Evolutionary conservation across 306 rosid genomes (phyloP).

Genomic region (Alnus glutinosa): DNA sequence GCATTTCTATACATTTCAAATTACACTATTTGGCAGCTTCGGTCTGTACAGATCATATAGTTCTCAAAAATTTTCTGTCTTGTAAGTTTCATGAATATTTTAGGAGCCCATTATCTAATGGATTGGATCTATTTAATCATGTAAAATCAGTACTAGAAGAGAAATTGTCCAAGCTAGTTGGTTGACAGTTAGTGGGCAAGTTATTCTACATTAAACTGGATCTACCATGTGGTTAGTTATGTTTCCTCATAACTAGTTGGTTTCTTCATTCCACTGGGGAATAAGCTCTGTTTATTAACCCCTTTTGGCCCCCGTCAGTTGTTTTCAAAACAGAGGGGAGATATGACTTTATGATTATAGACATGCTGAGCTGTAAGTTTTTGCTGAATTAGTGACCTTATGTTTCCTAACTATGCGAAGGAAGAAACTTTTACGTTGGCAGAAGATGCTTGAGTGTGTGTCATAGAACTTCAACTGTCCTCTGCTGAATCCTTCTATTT

Average conservation of each 20-base stretch:
- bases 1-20: too few species aligned
- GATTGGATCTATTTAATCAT: neutral
- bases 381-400: neutral
- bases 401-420: neutral
- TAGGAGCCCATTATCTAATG: neutral
- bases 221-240: neutral
- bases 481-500: neutral
- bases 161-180: neutral
- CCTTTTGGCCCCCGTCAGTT: too few species aligned
- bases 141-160: neutral
- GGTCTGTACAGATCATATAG: neutral
- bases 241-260: neutral
- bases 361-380: neutral
- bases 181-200: neutral
- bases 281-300: neutral
- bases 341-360: too few species aligned
- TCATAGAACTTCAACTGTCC: neutral
- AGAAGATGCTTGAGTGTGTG: neutral
- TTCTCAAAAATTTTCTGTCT: neutral
- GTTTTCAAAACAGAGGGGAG: too few species aligned
- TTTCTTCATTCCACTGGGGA: neutral
- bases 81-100: neutral
- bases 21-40: too few species aligned
- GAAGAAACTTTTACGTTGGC: neutral
- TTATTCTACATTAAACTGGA: neutral